These are phyloP conservation scores for Didymella sp. DNA, from an alignment of 2,329 filamentous ascomycete species.

Conservation along the genomic window DNA sequence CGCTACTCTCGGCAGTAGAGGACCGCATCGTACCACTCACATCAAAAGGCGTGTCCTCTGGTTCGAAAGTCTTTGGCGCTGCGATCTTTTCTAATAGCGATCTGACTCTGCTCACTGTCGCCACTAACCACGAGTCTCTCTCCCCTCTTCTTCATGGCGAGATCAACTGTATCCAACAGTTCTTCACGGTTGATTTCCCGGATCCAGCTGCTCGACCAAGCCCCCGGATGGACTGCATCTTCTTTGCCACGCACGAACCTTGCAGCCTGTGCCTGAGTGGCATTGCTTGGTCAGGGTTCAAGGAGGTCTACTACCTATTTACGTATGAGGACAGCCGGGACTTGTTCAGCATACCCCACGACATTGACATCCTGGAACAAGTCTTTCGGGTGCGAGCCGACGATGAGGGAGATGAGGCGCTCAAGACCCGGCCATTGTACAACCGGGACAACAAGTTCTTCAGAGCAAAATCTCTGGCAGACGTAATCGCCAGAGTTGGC, in stretches of 20 bases:
- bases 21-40: slow-evolving; percentile 61
- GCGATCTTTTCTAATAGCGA: slow-evolving; percentile 57
- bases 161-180: slow-evolving; percentile 67
- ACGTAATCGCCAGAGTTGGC: slow-evolving; percentile 31
- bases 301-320: slow-evolving; percentile 65
- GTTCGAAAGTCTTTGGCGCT: slow-evolving; percentile 65
- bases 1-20: slow-evolving; percentile 39
- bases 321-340: slow-evolving; percentile 66
- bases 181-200: slow-evolving; percentile 53
- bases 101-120: slow-evolving; percentile 56
- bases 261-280: slow-evolving; percentile 65
- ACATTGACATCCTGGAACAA: slow-evolving; percentile 64
- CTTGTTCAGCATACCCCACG: slow-evolving; percentile 63
- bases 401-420: slow-evolving; percentile 29
- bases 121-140: slow-evolving; percentile 63
- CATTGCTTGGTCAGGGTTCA: slow-evolving; percentile 66
- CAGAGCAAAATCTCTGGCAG: slow-evolving; percentile 24
- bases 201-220: slow-evolving; percentile 50
- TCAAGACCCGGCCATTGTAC: slow-evolving; percentile 57
- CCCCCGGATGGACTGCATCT: slow-evolving; percentile 59
- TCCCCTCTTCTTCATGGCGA: slow-evolving; percentile 66
- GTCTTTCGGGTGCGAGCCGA: slow-evolving; percentile 60
- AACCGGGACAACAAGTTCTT: slow-evolving; percentile 66
- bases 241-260: slow-evolving; percentile 66
- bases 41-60: slow-evolving; percentile 57